Percentiles rank a stretch among this genome's conserved stretches.
phyloP scores from a whole-genome alignment of 1,284 basidiomycete genomes.

The Somion occarium region DNA sequence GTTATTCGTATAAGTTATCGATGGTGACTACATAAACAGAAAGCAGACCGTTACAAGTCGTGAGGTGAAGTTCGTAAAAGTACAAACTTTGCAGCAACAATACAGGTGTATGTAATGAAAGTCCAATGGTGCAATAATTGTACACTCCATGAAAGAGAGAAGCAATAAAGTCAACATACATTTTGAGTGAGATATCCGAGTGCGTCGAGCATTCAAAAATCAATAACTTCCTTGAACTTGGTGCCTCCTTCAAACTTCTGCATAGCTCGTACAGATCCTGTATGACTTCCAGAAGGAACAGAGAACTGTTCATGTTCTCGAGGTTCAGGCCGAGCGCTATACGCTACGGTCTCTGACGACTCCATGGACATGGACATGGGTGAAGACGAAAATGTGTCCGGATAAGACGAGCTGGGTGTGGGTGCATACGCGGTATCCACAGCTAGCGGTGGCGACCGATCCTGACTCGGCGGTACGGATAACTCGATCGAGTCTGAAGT shows the following conservation, averaged over 20 bases:
- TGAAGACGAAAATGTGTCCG: slow-evolving; percentile 18
- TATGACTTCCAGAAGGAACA: slow-evolving; percentile 13
- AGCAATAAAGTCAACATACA: too few relatives aligned
- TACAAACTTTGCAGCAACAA: too few relatives aligned
- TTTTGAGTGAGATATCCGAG: too few relatives aligned
- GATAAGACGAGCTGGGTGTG: slow-evolving; percentile 2
- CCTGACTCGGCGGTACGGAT: slow-evolving; percentile 2
- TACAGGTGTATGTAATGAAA: too few relatives aligned
- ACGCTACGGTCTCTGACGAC: slow-evolving; percentile 2
- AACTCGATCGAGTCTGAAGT: slow-evolving; percentile 15
- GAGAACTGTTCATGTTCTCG: slow-evolving; percentile 19
- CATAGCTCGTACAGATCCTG: slow-evolving; percentile 19
- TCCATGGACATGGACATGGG: slow-evolving; percentile 10
- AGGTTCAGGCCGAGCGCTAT: background rate
- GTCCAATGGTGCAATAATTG: too few relatives aligned
- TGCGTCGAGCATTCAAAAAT: too few relatives aligned
- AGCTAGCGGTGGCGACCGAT: background rate
- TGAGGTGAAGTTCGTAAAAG: too few relatives aligned
- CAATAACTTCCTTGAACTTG: slow-evolving; percentile 25
- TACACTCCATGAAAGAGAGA: too few relatives aligned
- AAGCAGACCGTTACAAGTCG: too few relatives aligned
- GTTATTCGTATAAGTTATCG: too few relatives aligned
- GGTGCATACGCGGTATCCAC: slow-evolving; percentile 3
- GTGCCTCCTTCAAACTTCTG: slow-evolving; percentile 28
- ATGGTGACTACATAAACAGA: too few relatives aligned